Evolutionary conservation across 345 rosid genomes (phyloP).

Genomic region (Excoecaria cochinchinensis): DNA sequence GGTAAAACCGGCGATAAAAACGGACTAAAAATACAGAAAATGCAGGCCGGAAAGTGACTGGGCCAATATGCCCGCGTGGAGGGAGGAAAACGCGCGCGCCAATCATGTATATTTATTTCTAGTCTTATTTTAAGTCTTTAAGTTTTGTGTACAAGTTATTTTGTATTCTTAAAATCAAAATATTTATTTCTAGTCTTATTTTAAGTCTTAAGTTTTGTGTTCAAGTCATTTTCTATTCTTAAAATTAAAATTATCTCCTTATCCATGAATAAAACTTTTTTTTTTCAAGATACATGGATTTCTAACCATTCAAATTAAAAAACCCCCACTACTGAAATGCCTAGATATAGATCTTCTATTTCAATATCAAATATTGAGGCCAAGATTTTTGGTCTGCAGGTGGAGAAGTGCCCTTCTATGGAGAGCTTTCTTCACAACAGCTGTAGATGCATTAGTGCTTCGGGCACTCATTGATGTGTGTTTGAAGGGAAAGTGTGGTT

Average conservation of each 20-base stretch:
- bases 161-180: no score
- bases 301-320: background rate
- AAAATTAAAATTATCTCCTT: background rate
- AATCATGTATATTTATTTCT: no score
- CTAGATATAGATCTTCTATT: background rate
- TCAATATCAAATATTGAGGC: background rate
- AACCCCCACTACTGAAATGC: background rate
- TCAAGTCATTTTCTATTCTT: background rate
- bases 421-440: slow-evolving; percentile 90
- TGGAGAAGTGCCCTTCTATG: slow-evolving; percentile 92
- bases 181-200: no score
- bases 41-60: no score
- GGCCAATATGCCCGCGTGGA: no score
- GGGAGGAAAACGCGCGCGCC: no score
- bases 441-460: slow-evolving; percentile 79
- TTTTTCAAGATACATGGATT: background rate
- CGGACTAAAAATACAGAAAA: no score
- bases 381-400: slow-evolving; percentile 39
- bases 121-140: no score
- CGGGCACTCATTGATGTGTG: slow-evolving; percentile 87
- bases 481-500: slow-evolving; percentile 75
- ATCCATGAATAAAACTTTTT: background rate
- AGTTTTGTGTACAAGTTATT: no score
- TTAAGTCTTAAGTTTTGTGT: no score
- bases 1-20: no score